Base-by-base conservation (phyloP, 768 basidiomycete genomes). In the Chalciporus piperatus region DNA sequence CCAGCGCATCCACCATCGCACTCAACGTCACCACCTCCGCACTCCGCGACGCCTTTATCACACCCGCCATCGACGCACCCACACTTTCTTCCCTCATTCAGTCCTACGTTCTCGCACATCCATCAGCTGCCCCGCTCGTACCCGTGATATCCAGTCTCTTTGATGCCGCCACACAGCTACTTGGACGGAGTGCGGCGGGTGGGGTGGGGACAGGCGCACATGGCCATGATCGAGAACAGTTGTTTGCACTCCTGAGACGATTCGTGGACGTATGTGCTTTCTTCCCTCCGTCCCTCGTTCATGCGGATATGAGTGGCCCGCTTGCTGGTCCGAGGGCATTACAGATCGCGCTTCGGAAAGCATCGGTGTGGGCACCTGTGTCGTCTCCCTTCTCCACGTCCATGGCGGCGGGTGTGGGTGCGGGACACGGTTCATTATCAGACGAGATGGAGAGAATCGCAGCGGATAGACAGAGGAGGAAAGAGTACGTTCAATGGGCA, bases 371-470 rank as follows among this genome's bases (percentile, higher is more conserved):
- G 83, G 70, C 71, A 0, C 73, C 79, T 4, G 65, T 62, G 43
- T n/a, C 20, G 2, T 19, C 20, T 3, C 35, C 33, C 8, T 11
- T 27, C 1, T 14, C 11, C 4, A 11, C 16, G 22, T 17, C 13
- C 8, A 5, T 3, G 7, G 6, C 7, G 27, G 22, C 16, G 16
- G n/a, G 16, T 37, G 5, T 56, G 4, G 40, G 47, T 37, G 5
- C 57, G 4, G 40, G 47, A 10, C 57, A 63, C 5, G 52, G 66
- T 0, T 78, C 79, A 17, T 68, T 83, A 44, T 71, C 76, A 7
- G 82, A 82, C 57, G 81, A 84, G 60, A 79, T 85, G 78, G 80
- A 83, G 50, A 74, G 83, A 16, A 82, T 84, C 48, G 81, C 81
- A 19, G 66, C 60, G 20, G 83, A 85, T 48, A 72, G 83, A 40